phyloP scores from a whole-genome alignment of 148 eudicot species.

The Camellia sinensis region DNA sequence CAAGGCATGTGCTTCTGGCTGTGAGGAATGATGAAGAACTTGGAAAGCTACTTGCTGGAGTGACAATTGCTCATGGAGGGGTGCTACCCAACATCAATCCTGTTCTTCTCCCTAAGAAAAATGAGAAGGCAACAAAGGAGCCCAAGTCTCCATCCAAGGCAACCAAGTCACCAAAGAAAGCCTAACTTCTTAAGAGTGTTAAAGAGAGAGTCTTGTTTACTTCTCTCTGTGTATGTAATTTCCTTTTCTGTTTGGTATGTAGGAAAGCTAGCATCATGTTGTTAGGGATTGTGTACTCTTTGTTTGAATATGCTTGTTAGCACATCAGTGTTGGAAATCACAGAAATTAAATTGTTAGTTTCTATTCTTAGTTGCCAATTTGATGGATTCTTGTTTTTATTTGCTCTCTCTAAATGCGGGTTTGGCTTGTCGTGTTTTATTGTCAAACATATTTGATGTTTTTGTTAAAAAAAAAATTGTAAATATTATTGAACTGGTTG shows the following conservation, averaged over 20 bases:
- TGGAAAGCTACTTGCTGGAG: conserved; percentile 42
- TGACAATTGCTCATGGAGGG: conserved; percentile 42
- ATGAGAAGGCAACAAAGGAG: conserved; percentile 26
- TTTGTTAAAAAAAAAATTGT: too few relatives aligned
- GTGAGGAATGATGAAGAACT: conserved; percentile 46
- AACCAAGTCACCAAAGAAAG: conserved; percentile 41
- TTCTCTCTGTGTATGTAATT: neutral
- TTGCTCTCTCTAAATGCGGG: neutral
- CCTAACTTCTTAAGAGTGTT: conserved; percentile 3
- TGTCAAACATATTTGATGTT: too few relatives aligned
- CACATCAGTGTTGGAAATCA: neutral
- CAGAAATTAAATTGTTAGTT: conserved; percentile 8
- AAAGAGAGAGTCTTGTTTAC: neutral
- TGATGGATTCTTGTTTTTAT: neutral
- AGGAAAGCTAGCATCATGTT: neutral
- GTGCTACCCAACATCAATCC: conserved; percentile 44
- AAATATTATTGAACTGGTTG: too few relatives aligned
- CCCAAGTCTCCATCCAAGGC: conserved; percentile 39
- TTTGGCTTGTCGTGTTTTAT: neutral
- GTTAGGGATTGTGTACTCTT: neutral
- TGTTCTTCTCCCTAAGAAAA: conserved; percentile 37
- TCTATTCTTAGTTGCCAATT: conserved; percentile 3
- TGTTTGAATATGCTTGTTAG: neutral
- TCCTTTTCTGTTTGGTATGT: neutral
- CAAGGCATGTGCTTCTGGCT: conserved; percentile 38